Evolutionary conservation across 164 flowering plant genomes (phyloP).

Genomic region (Vitis labrusca): DNA sequence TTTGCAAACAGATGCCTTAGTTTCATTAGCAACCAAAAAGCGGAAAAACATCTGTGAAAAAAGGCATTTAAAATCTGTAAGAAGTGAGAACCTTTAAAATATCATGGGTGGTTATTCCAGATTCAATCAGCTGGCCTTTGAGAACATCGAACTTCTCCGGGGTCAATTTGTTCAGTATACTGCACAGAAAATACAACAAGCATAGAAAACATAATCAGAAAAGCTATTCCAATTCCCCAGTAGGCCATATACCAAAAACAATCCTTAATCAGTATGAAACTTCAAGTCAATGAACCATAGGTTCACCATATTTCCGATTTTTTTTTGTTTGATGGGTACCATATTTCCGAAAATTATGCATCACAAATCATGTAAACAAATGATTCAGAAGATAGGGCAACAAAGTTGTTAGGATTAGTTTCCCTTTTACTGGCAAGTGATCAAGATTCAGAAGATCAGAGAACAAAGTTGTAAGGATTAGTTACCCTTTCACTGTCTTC

Average conservation of each 20-base stretch:
- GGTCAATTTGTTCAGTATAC: slow-evolving; percentile 94
- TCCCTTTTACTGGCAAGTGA: too few relatives aligned
- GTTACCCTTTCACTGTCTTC: slow-evolving; percentile 97
- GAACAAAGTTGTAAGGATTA: neutral
- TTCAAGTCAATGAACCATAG: too few relatives aligned
- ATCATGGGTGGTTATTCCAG: slow-evolving; percentile 91
- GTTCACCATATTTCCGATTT: too few relatives aligned
- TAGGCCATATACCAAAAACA: neutral
- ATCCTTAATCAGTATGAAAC: neutral
- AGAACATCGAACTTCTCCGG: slow-evolving; percentile 97
- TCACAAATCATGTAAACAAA: too few relatives aligned
- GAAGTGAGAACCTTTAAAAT: slow-evolving; percentile 65
- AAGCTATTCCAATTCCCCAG: too few relatives aligned
- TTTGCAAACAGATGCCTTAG: slow-evolving; percentile 5
- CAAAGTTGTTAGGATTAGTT: too few relatives aligned
- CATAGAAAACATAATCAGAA: neutral
- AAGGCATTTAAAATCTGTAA: neutral
- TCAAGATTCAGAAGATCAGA: too few relatives aligned
- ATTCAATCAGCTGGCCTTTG: slow-evolving; percentile 88
- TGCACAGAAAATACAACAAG: slow-evolving; percentile 26
- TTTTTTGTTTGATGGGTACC: too few relatives aligned
- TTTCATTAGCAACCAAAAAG: neutral
- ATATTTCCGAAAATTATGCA: too few relatives aligned
- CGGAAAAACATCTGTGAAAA: neutral
- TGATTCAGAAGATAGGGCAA: too few relatives aligned